Percentiles rank a stretch among this genome's conserved stretches.
phyloP scores from a whole-genome alignment of 306 rosid species.

The Gastrolobium bilobum region DNA sequence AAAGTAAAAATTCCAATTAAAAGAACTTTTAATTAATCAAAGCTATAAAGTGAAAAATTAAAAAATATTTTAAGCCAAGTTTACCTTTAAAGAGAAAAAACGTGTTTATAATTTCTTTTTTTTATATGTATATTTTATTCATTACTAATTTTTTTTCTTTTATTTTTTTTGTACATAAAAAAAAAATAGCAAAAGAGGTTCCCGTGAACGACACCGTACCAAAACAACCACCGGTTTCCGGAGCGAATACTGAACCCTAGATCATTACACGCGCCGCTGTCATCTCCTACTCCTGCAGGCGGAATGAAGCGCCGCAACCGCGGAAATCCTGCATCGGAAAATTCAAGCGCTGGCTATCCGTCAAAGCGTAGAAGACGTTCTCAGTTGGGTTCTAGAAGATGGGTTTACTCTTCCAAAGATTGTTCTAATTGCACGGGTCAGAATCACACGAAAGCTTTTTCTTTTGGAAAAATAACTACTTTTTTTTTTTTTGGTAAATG shows the following conservation, averaged over 20 bases:
- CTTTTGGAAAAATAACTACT: neutral
- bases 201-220: neutral
- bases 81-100: too few relatives aligned
- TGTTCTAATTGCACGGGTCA: constrained; percentile 60
- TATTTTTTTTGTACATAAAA: too few relatives aligned
- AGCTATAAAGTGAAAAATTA: too few relatives aligned
- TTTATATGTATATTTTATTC: too few relatives aligned
- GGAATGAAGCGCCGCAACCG: constrained; percentile 23
- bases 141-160: too few relatives aligned
- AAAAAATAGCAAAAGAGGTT: neutral
- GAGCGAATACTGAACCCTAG: neutral
- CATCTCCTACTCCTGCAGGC: neutral
- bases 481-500: too few relatives aligned
- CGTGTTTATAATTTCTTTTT: too few relatives aligned
- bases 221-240: neutral
- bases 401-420: constrained; percentile 67
- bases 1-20: too few relatives aligned
- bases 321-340: constrained; percentile 29
- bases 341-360: constrained; percentile 33
- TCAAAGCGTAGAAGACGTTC: constrained; percentile 51
- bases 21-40: too few relatives aligned
- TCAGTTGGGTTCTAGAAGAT: constrained; percentile 51
- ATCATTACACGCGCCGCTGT: constrained; percentile 7
- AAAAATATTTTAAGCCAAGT: too few relatives aligned
- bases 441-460: neutral